Base-by-base conservation (phyloP, 768 basidiomycete genomes). In the Jaapia argillacea region DNA sequence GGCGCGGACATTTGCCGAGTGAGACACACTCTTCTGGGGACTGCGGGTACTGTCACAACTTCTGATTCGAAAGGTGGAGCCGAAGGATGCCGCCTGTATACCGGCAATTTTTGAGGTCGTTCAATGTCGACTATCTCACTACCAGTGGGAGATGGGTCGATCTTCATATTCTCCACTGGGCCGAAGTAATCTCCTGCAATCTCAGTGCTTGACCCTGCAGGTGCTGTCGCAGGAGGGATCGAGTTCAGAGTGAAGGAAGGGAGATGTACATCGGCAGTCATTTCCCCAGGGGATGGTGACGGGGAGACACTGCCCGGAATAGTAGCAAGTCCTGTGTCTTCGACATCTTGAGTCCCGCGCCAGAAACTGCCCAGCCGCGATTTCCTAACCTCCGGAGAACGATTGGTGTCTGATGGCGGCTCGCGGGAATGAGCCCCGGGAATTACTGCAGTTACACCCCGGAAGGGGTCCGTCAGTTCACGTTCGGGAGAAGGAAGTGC, bases 401-500 rank as follows among this genome's bases (percentile, higher is more conserved):
- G 56, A 43, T 24, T 46, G 31, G 31, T 45, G 39, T 54, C 54
- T 45, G 56, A 48, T 42, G 68, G 67, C n/a, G n/a, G n/a, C n/a
- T n/a, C n/a, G n/a, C n/a, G n/a, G n/a, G n/a, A n/a, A 56, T 80
- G 77, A 6, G 75, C 71, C 20, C 81, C 75, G 1, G 85, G 82
- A 36, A 85, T 73, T 6, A 76, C 66, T 21, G 83, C 69, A 6
- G 72, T 79, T 18, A 82, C 72, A 25, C 79, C 77, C 27, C 85
- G 78, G 78, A 96, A 81, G 0, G 92, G 92, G 61, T 96, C 92
- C 6, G 82, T 82, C 21, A 94, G 73, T 56, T 96, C 92, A 51
- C 85, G 81, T 56, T 97, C 92, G 0, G 92, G 92, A 7, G 84
- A 88, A 2, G 92, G 91, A 1, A 93, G 70, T 0, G 87, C 81